Conservation (phyloP, 2,329 filamentous ascomycete genomes). For the Salinomyces thailandicus region DNA sequence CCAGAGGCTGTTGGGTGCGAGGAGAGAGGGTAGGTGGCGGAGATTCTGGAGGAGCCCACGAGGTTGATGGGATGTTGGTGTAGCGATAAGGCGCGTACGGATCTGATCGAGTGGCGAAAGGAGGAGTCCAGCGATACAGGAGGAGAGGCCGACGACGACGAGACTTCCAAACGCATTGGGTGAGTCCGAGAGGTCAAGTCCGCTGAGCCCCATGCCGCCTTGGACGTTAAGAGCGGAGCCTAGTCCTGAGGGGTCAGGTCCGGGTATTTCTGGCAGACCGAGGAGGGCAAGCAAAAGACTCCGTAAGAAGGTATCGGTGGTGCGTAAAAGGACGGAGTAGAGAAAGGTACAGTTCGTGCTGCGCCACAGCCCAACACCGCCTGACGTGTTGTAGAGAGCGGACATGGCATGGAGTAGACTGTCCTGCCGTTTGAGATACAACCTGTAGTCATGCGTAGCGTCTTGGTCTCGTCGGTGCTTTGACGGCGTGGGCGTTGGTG, state of each 20-base stretch:
- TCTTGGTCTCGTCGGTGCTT: constrained; percentile 16
- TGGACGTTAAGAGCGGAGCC: constrained; percentile 41
- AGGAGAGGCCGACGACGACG: constrained; percentile 56
- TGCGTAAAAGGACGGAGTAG: constrained; percentile 74
- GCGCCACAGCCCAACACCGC: constrained; percentile 90
- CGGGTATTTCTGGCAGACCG: constrained; percentile 74
- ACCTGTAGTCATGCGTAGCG: constrained; percentile 38
- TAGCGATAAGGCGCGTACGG: constrained; percentile 76
- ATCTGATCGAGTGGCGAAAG: constrained; percentile 84
- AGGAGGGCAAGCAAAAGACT: constrained; percentile 83
- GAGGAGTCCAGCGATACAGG: constrained; percentile 62
- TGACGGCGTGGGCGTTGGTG: constrained; percentile 20
- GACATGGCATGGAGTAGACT: constrained; percentile 78
- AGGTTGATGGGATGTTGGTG: constrained; percentile 56
- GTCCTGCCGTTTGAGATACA: constrained; percentile 63
- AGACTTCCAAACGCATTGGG: constrained; percentile 75
- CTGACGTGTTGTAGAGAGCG: constrained; percentile 81
- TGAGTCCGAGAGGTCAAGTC: constrained; percentile 69
- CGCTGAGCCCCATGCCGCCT: constrained; percentile 31
- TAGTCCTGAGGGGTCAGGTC: constrained; percentile 62
- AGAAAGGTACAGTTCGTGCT: constrained; percentile 84
- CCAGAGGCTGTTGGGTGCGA: constrained; percentile 57
- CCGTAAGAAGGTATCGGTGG: constrained; percentile 84
- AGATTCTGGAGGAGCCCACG: constrained; percentile 71
- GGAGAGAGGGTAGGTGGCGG: constrained; percentile 60